A percentile compares a stretch with the other conserved stretches of the same genome.
Conservation (phyloP, 2,329 filamentous ascomycete genomes). For the Albifimbria verrucaria region DNA sequence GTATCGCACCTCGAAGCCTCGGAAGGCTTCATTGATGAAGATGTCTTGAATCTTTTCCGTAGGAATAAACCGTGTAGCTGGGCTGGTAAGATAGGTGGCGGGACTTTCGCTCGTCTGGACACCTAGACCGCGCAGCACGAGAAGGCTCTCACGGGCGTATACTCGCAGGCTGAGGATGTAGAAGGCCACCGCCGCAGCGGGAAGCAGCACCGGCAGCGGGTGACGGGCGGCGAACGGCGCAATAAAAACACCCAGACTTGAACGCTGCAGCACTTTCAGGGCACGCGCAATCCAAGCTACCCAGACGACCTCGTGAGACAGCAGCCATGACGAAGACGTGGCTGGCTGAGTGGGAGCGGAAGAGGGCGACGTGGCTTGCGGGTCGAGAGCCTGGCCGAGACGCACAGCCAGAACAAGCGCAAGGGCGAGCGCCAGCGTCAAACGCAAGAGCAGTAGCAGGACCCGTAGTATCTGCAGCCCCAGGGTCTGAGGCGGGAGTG, state of each 20-base stretch:
- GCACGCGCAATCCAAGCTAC: conserved; percentile 14
- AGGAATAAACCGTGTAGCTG: conserved; percentile 66
- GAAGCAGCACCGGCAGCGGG: conserved; percentile 38
- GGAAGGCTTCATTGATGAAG: conserved; percentile 91
- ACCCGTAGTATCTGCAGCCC: conserved; percentile 43
- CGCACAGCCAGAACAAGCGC: conserved; percentile 46
- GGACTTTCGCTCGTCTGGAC: conserved; percentile 76
- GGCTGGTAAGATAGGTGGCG: conserved; percentile 54
- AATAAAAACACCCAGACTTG: conserved; percentile 29
- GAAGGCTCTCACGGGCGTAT: conserved; percentile 72
- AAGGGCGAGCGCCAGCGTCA: conserved; percentile 38
- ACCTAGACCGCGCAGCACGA: conserved; percentile 84
- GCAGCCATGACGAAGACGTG: conserved; percentile 8
- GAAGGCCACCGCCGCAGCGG: conserved; percentile 31
- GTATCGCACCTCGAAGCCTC: conserved; percentile 84
- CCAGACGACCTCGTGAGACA: neutral
- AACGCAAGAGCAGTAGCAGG: conserved; percentile 40
- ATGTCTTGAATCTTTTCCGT: conserved; percentile 91
- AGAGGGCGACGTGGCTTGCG: conserved; percentile 16
- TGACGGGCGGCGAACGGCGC: conserved; percentile 26
- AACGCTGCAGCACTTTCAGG: conserved; percentile 23
- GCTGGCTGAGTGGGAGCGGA: conserved; percentile 10
- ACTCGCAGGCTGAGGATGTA: conserved; percentile 44
- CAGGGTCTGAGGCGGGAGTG: conserved; percentile 55
- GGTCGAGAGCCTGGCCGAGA: conserved; percentile 39